Base-by-base conservation (phyloP, 192 early-diverging fungal genomes). In the Dissophora globulifera region DNA sequence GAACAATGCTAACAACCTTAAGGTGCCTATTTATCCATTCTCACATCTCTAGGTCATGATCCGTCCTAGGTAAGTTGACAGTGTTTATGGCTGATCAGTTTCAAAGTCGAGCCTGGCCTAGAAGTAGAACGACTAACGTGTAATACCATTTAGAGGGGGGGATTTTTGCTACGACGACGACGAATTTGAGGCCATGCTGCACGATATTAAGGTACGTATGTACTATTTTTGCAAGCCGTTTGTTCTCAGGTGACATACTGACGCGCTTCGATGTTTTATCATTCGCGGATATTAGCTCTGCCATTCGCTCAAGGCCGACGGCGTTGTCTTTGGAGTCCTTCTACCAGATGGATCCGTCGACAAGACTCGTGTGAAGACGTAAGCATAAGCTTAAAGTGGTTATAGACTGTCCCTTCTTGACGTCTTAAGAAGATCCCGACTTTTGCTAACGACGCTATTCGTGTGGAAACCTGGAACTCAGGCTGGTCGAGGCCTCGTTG, bases 311-410 rank as follows among this genome's bases (percentile, higher is more conserved):
- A 53, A 60, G 30, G 62, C 66, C 32, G 70, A 84, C 23, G 90
- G 90, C 0, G 87, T 91, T 9, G 90, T 90, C 5, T 81, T 91
- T 78, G 90, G 90, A 2, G 72, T 90, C 8, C 62, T 91, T 0
- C 53, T 49, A 1, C 79, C 79, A 6, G 69, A 89, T 46, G 88
- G 90, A n/a, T 53, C 69, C 4, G 70, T 91, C 16, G 90, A 91
- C 60, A 68, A 68, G 23, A 62, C 55, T 0, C 69, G 86, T 38
- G 83, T 75, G n/a, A 68, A 46, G 10, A 82, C 26, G 80, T 81
- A 78, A 54, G n/a, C 20, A 1, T 42, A 25, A 25, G 2, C 3
- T n/a, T n/a, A n/a, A n/a, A n/a, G n/a, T n/a, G n/a, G n/a, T n/a
- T n/a, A n/a, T n/a, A n/a, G n/a, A n/a, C n/a, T n/a, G n/a, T n/a